Evolutionary conservation across 1,139 yeast genomes (phyloP).

Genomic region (Zygotorulaspora mrakii): DNA sequence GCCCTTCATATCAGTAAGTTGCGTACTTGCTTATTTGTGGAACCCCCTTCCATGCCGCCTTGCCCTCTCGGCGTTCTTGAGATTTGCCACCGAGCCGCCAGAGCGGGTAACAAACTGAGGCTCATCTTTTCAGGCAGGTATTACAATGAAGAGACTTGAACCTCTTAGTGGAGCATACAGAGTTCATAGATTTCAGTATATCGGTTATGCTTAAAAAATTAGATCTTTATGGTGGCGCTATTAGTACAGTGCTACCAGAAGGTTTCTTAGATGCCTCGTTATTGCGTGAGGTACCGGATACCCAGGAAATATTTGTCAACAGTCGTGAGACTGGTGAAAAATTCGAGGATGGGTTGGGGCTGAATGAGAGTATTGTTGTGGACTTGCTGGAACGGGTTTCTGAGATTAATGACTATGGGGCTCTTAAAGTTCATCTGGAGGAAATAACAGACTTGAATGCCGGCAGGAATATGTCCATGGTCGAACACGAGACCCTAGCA

Average conservation of each 20-base stretch:
- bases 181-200: no score
- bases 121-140: no score
- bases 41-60: neutral
- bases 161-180: no score
- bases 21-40: neutral
- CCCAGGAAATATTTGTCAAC: slow-evolving; percentile 75
- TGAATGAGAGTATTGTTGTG: slow-evolving; percentile 61
- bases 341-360: slow-evolving; percentile 37
- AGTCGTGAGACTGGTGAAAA: slow-evolving; percentile 37
- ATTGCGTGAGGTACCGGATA: slow-evolving; percentile 78
- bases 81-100: slow-evolving; percentile 3
- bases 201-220: slow-evolving; percentile 5
- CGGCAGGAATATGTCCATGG: slow-evolving; percentile 28
- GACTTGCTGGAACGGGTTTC: slow-evolving; percentile 66
- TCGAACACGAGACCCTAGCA: slow-evolving; percentile 17
- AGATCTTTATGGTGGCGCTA: slow-evolving; percentile 70
- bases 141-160: no score
- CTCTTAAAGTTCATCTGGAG: slow-evolving; percentile 42
- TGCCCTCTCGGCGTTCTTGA: neutral
- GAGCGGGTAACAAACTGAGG: neutral
- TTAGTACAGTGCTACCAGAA: slow-evolving; percentile 51
- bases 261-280: slow-evolving; percentile 66
- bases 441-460: slow-evolving; percentile 43
- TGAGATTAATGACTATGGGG: slow-evolving; percentile 37
- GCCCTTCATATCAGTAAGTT: no score